A percentile compares a stretch with the other conserved stretches of the same genome.
Evolutionary conservation across 2,329 filamentous ascomycete genomes (phyloP).

Genomic region (Hyphodiscus sp.): DNA sequence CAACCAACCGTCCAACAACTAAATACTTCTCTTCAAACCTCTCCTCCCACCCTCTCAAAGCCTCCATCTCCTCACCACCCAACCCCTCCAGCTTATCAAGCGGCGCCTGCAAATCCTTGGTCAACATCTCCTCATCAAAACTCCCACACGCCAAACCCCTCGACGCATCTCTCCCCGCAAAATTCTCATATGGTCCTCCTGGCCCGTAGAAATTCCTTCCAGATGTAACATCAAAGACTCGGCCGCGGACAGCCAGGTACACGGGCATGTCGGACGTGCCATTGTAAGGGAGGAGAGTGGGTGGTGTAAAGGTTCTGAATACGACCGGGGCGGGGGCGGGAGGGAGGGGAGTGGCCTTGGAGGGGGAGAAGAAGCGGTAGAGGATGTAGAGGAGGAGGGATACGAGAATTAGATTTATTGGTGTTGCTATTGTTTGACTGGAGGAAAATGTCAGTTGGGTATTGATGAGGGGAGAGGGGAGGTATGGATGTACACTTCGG

Average conservation of each 20-base stretch:
- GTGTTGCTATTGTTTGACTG: constrained; percentile 36
- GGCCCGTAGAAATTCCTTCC: constrained; percentile 95
- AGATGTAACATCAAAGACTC: constrained; percentile 81
- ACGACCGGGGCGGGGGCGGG: constrained; percentile 51
- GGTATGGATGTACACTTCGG: constrained; percentile 27
- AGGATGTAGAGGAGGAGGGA: constrained; percentile 50
- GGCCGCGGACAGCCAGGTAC: constrained; percentile 85
- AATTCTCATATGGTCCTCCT: constrained; percentile 91
- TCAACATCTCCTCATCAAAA: constrained; percentile 94
- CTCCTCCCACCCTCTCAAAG: constrained; percentile 86
- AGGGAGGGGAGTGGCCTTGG: constrained; percentile 44
- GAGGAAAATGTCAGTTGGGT: not conserved
- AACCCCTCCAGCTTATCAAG: constrained; percentile 71
- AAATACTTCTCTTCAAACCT: constrained; percentile 90
- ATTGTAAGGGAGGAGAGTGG: constrained; percentile 78
- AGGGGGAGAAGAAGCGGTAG: constrained; percentile 47
- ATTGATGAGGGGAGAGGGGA: not conserved
- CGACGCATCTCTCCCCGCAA: constrained; percentile 86
- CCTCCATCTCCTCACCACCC: constrained; percentile 70
- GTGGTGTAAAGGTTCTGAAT: constrained; percentile 67
- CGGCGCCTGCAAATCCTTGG: constrained; percentile 78
- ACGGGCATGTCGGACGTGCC: constrained; percentile 68
- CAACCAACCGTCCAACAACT: constrained; percentile 81
- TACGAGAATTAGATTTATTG: constrained; percentile 56
- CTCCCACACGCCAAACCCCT: constrained; percentile 83